Evolutionary conservation across 495 filamentous ascomycete genomes (phyloP).

Genomic region (Penicillium coprophilum): DNA sequence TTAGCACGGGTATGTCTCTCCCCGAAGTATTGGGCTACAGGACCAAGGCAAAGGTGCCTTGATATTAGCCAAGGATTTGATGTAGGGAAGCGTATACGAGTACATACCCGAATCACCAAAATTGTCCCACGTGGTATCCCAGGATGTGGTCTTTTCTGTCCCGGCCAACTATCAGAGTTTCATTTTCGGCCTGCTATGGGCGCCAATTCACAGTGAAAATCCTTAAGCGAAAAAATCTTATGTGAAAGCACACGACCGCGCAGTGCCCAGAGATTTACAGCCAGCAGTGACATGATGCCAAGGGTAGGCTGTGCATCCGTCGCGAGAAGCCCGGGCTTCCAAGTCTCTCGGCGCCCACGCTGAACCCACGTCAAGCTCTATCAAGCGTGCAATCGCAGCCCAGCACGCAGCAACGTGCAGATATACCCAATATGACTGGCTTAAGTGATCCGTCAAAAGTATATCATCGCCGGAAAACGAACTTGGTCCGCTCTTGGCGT

Average conservation of each 20-base stretch:
- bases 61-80: neutral
- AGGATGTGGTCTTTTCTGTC: neutral
- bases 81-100: neutral
- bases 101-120: neutral
- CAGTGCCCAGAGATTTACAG: neutral
- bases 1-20: neutral
- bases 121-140: neutral
- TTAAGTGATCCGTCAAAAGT: neutral
- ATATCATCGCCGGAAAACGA: neutral
- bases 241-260: neutral
- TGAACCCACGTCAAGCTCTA: conserved; percentile 9
- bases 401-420: conserved; percentile 7
- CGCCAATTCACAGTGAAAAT: neutral
- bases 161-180: neutral
- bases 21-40: neutral
- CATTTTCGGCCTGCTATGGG: neutral
- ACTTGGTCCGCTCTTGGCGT: conserved; percentile 9
- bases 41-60: neutral
- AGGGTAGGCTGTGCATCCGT: conserved; percentile 7
- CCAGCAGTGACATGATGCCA: conserved; percentile 4
- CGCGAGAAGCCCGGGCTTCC: conserved; percentile 7
- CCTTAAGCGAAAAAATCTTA: neutral
- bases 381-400: conserved; percentile 4
- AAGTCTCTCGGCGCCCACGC: conserved; percentile 3
- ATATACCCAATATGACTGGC: neutral